Evolutionary conservation across 1,284 basidiomycete species (phyloP).

Genomic region (Leccinum solheimii): DNA sequence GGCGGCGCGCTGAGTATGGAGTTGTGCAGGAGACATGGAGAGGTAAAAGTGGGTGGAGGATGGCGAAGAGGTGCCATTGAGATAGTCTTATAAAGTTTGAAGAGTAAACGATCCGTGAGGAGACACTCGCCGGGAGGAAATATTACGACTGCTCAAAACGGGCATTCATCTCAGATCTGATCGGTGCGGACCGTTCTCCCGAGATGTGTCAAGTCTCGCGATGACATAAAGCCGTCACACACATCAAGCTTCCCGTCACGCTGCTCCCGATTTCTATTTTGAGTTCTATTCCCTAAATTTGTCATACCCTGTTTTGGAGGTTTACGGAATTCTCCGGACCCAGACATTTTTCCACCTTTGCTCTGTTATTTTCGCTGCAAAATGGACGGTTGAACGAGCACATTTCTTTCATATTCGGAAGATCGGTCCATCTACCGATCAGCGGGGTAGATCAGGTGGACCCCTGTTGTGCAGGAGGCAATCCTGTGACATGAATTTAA

Average conservation of each 20-base stretch:
- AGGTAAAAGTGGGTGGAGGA: constrained; percentile 23
- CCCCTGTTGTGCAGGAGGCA: constrained; percentile 4
- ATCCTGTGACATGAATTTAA: constrained; percentile 26
- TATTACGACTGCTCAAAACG: constrained; percentile 22
- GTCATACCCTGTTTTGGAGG: constrained; percentile 30
- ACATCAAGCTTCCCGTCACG: constrained; percentile 23
- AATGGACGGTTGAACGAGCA: constrained; percentile 2
- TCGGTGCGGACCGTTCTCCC: constrained; percentile 31
- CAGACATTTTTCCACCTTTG: constrained; percentile 14
- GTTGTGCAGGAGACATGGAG: constrained; percentile 58
- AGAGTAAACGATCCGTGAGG: constrained; percentile 29
- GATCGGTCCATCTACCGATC: constrained; percentile 34
- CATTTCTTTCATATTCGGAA: constrained; percentile 22
- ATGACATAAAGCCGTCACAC: constrained; percentile 35
- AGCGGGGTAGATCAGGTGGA: constrained; percentile 27
- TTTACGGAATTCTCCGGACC: constrained; percentile 17
- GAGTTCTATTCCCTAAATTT: constrained; percentile 27
- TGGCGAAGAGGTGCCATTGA: constrained; percentile 28
- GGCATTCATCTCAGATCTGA: constrained; percentile 16
- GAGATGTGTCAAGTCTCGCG: constrained; percentile 23
- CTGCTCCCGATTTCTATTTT: constrained; percentile 27
- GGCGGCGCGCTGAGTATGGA: constrained; percentile 58
- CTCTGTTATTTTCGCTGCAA: constrained; percentile 11
- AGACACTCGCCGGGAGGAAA: constrained; percentile 26
- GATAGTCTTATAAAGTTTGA: constrained; percentile 37